Evolutionary conservation across 805 yeast genomes (phyloP).

Genomic region (Tetrapisispora taiwanensis): DNA sequence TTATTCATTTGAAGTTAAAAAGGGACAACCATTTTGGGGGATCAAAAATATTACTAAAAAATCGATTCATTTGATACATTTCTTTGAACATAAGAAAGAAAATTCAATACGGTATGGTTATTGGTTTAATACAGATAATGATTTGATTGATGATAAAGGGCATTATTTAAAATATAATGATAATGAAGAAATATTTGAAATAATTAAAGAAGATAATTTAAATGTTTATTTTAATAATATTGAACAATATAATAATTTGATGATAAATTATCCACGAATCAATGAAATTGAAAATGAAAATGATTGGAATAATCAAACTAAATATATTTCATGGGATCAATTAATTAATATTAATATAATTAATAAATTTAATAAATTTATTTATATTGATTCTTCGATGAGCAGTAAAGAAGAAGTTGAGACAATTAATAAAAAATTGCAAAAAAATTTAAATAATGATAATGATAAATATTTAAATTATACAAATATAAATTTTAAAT

Average conservation of each 20-base stretch:
- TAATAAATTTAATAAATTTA: neutral
- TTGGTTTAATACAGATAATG: conserved; percentile 17
- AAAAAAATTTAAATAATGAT: conserved; percentile 1
- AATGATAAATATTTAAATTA: conserved; percentile 9
- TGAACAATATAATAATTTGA: conserved; percentile 5
- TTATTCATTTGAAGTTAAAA: conserved; percentile 16
- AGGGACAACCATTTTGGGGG: conserved; percentile 19
- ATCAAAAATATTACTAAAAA: conserved; percentile 17
- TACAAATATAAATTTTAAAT: conserved; percentile 22
- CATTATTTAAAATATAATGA: conserved; percentile 12
- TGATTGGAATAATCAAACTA: conserved; percentile 12
- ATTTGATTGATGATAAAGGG: neutral
- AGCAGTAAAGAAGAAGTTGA: conserved; percentile 19
- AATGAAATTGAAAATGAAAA: conserved; percentile 11
- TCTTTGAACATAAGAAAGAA: conserved; percentile 7
- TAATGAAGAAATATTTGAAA: conserved; percentile 10
- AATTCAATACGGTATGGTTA: conserved; percentile 23
- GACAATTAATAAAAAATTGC: conserved; percentile 9
- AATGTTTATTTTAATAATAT: conserved; percentile 1
- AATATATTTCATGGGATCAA: conserved; percentile 10
- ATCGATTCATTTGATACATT: conserved; percentile 21
- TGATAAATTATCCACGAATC: conserved; percentile 15
- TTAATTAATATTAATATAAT: neutral
- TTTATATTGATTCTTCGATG: conserved; percentile 26
- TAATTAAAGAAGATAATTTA: conserved; percentile 3